Evolutionary conservation across 805 yeast species (phyloP), one percentile per base, ranked within the genome.

Genomic region (Blastobotrys robertii): DNA sequence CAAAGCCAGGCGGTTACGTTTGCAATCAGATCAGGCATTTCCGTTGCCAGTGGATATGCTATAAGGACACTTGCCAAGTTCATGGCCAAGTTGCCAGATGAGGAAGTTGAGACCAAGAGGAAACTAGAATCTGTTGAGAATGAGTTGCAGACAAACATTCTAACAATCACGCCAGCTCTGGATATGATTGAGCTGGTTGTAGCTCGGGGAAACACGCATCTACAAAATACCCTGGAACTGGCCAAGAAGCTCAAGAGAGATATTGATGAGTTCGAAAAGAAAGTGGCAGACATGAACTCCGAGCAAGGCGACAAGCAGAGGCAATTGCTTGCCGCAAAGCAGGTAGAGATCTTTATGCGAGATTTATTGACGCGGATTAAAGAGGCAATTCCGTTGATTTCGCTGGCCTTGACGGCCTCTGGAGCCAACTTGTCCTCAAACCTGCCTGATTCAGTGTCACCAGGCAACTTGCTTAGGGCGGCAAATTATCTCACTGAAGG

Each of bases 1-100:
- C 82, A 87, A 28, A 76, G 75, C 40, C 87, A 82, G 50, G 84
- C 84, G 1, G 83, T 83, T n/a, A 73, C 85, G 2, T 79, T 83
- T 62, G 94, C 88, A 8, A 76, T 83, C 22, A 67, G 81, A 44
- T 81, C 88, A 1, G 86, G 92, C 0, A 73, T 83, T 29, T 77
- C 86, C 2, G 51, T 83, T 14, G 92, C 88, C 0, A 76, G 87
- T 0, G 76, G 81, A 0, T 83, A 76, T 61, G 87, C 88, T 15
- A 68, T 82, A 34, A 76, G 74, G 45, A 76, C 81, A 1, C 73
- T 82, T n/a, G 59, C 75, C 8, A 70, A 59, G 40, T 69, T 80
- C 45, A 63, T 82, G 35, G 79, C 72, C 30, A 49, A 48, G 43
- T 46, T 46, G 28, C 84, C 86, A 0, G 72, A 64, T 19, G 66